Evolutionary conservation across 768 basidiomycete genomes (phyloP).

Genomic region (Podaxis mareebaensis): DNA sequence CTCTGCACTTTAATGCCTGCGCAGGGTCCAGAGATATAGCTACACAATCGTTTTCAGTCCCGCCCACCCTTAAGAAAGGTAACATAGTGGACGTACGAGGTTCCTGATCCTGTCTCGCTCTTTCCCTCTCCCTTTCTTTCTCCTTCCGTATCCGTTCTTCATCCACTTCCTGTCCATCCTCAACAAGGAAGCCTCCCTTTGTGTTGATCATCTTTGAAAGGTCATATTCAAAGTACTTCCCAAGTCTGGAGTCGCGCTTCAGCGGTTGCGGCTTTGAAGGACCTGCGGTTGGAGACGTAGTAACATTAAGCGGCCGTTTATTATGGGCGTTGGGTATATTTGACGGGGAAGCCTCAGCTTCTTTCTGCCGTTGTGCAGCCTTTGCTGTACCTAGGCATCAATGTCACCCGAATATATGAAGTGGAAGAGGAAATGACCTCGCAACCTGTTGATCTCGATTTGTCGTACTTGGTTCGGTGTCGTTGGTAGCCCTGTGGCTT

Average conservation of each 20-base stretch:
- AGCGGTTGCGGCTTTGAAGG: constrained; percentile 48
- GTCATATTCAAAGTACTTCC: constrained; percentile 97
- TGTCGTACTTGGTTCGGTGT: constrained; percentile 71
- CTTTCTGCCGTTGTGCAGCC: constrained; percentile 67
- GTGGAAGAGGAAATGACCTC: constrained; percentile 43
- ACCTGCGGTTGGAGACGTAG: constrained; percentile 65
- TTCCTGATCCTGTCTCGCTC: constrained; percentile 72
- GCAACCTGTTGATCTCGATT: constrained; percentile 78
- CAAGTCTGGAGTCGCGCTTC: constrained; percentile 75
- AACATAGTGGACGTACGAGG: constrained; percentile 51
- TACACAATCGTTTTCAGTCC: constrained; percentile 30
- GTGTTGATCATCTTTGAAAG: constrained; percentile 96
- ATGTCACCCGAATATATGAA: not conserved
- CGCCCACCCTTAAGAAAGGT: not conserved
- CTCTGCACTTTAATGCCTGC: constrained; percentile 79
- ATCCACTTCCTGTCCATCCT: constrained; percentile 82
- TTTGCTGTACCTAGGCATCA: constrained; percentile 53
- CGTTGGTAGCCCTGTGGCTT: constrained; percentile 30
- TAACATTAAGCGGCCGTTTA: constrained; percentile 68
- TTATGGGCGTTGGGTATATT: constrained; percentile 59
- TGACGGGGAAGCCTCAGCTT: constrained; percentile 52
- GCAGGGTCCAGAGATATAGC: constrained; percentile 77
- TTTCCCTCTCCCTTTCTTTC: constrained; percentile 77
- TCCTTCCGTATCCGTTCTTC: constrained; percentile 76
- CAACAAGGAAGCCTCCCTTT: constrained; percentile 92